These are phyloP conservation scores for Suillus subluteus DNA, from an alignment of 768 basidiomycete genomes.

Conservation along the genomic window DNA sequence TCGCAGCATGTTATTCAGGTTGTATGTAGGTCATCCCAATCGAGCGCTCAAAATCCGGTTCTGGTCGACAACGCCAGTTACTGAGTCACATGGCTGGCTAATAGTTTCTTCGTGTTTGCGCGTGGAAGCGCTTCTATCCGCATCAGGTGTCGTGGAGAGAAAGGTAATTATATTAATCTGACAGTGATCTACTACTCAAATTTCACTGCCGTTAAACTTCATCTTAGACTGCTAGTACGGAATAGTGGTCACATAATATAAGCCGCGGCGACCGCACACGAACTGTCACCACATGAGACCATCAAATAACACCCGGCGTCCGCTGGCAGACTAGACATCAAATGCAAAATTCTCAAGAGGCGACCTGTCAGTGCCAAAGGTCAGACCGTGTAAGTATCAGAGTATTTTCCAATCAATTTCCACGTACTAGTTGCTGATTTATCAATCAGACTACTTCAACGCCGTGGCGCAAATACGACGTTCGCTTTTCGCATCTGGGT, in stretches of 20 bases:
- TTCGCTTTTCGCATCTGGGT: neutral
- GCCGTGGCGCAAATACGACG: neutral
- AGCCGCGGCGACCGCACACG: neutral
- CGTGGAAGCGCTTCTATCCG: neutral
- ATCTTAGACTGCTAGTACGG: neutral
- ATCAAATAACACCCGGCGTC: neutral
- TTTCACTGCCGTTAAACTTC: conserved; percentile 1
- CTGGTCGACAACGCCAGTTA: neutral
- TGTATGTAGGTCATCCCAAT: neutral
- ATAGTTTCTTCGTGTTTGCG: neutral
- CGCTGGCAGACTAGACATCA: neutral
- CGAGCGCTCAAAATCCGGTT: neutral
- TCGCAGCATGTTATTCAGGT: neutral
- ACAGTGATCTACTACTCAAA: neutral
- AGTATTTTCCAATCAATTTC: neutral
- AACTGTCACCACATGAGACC: neutral
- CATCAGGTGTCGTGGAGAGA: neutral
- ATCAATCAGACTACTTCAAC: neutral
- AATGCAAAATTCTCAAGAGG: neutral
- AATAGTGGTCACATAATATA: neutral
- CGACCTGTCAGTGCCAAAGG: neutral
- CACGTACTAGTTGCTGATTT: neutral
- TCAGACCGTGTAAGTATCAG: neutral
- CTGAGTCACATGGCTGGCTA: neutral
- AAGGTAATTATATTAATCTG: conserved; percentile 2